Evolutionary conservation across 768 basidiomycete species (phyloP), one percentile per base, ranked within the genome.

Genomic region (Dacryopinax spathularia): DNA sequence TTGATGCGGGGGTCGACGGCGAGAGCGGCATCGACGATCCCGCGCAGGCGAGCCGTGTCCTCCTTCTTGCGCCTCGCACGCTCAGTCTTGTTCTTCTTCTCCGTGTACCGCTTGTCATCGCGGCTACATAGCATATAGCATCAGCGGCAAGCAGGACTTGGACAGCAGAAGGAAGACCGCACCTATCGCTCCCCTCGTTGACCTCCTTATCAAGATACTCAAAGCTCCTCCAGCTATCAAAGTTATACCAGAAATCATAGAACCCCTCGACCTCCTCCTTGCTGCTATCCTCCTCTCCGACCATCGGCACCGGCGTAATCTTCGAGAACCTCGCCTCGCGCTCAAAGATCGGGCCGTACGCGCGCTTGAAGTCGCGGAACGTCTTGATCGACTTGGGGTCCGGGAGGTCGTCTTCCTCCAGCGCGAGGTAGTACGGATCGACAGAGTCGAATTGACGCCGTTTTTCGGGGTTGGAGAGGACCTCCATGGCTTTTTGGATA

Each of bases 231-330:
- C 95, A 99, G 68, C 88, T 90, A 75, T 97, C 95, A 76, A 99
- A 95, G 81, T 94, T 95, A 81, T 99, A 98, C 92, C 93, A 99
- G 75, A 95, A 96, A 75, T 97, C 89, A 79, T 99, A 99, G 80
- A 99, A 97, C 5, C 77, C 80, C 73, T 95, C 90, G 62, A 97
- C 94, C 63, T 83, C 82, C 67, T 82, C 81, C 75, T 96, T 95
- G 64, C 84, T 73, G 22, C 86, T 83, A 44, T 88, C 81, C 65
- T 80, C 75, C 31, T 74, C 75, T 10, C 94, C 95, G 29, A 99
- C 82, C 64, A 79, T 74, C 5, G 91, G 94, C 6, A 92, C 91
- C 13, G 93, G 92, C 72, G 88, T 75, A 62, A 72, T 77, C 68
- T 85, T 86, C 68, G 91, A 93, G 82, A 99, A 99, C 34, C 94